These are phyloP conservation scores for Kurtzmaniella quercitrusa DNA, from an alignment of 1,139 yeast genomes.

Conservation along the genomic window DNA sequence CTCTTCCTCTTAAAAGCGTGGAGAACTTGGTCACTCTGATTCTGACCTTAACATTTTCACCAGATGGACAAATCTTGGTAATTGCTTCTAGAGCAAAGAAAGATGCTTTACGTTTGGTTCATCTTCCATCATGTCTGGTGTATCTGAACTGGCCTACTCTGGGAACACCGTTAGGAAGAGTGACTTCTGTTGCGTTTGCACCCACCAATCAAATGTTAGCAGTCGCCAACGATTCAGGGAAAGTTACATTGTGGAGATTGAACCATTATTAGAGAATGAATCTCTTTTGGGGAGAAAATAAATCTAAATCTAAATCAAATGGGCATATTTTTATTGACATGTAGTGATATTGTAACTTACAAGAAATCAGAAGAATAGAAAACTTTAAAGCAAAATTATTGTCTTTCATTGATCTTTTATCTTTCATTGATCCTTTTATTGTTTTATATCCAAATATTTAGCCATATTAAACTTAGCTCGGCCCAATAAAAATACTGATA, in stretches of 20 bases:
- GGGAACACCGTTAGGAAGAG: slow-evolving; percentile 92
- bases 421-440: too few species aligned
- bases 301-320: neutral
- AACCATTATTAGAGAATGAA: slow-evolving; percentile 57
- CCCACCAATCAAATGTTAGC: slow-evolving; percentile 82
- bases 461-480: too few species aligned
- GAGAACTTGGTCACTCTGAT: slow-evolving; percentile 83
- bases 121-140: slow-evolving; percentile 82
- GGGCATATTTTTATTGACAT: too few species aligned
- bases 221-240: slow-evolving; percentile 88
- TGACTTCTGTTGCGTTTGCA: slow-evolving; percentile 77
- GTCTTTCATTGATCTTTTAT: too few species aligned
- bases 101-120: slow-evolving; percentile 84
- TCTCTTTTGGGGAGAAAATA: neutral
- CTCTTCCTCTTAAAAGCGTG: slow-evolving; percentile 53
- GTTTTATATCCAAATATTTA: too few species aligned
- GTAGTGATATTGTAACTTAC: too few species aligned
- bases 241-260: slow-evolving; percentile 83
- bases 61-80: slow-evolving; percentile 86
- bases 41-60: slow-evolving; percentile 68
- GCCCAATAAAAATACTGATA: too few species aligned
- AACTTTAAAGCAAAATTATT: too few species aligned
- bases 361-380: too few species aligned
- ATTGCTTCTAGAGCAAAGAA: slow-evolving; percentile 82
- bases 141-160: slow-evolving; percentile 97